Conservation (phyloP, 164 flowering plant genomes). For the Piper betle region DNA sequence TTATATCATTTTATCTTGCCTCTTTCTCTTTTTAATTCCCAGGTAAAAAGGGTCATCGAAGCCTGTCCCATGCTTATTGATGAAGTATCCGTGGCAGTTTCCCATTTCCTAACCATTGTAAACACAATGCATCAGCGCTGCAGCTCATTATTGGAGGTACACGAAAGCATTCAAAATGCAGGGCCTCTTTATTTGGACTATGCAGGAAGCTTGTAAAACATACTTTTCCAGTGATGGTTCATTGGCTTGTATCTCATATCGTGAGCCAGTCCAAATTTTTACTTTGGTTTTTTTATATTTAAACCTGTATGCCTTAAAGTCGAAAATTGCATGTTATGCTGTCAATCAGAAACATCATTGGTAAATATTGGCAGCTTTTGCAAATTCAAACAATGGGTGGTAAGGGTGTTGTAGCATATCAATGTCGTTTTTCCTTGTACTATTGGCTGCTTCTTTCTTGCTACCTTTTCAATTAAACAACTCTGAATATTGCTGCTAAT, state of each 20-base stretch:
- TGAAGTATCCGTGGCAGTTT: conserved; percentile 29
- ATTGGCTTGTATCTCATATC: neutral
- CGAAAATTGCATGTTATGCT: too few species aligned
- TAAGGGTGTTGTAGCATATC: neutral
- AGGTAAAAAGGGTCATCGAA: conserved; percentile 71
- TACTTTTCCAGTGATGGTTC: neutral
- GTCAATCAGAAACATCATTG: neutral
- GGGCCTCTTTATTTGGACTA: too few species aligned
- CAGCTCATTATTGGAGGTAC: conserved; percentile 74
- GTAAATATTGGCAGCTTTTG: too few species aligned
- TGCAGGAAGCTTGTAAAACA: too few species aligned
- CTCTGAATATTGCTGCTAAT: too few species aligned
- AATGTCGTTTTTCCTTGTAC: too few species aligned
- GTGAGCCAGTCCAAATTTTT: too few species aligned
- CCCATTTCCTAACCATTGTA: conserved; percentile 61
- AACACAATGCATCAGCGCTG: conserved; percentile 81
- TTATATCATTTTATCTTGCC: neutral
- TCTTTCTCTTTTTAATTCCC: conserved; percentile 7
- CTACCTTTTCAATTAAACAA: too few species aligned
- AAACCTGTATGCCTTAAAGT: neutral
- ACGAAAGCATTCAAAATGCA: neutral
- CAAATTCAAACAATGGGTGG: neutral
- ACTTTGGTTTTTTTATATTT: too few species aligned
- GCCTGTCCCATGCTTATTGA: conserved; percentile 62
- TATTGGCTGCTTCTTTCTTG: too few species aligned